A percentile compares a stretch with the other conserved stretches of the same genome.
These are phyloP conservation scores for Draba incana DNA, from an alignment of 345 rosid genomes.

Conservation along the genomic window DNA sequence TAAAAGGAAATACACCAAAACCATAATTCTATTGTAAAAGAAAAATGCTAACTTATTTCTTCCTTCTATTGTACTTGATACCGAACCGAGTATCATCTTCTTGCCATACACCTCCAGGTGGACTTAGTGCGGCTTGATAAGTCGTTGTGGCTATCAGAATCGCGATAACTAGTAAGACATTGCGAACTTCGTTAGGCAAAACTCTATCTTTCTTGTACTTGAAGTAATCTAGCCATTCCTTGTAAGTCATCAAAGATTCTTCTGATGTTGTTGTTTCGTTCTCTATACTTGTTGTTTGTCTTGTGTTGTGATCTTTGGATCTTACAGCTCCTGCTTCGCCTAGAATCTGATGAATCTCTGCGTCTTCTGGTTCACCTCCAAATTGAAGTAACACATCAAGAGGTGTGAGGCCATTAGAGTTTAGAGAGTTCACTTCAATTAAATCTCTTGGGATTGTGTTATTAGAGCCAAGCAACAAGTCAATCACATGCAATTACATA, in stretches of 20 bases:
- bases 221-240: conserved; percentile 37
- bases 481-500: conserved; percentile 28
- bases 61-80: too few relatives aligned
- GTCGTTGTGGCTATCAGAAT: conserved; percentile 46
- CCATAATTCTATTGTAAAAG: too few relatives aligned
- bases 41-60: too few relatives aligned
- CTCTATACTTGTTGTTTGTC: conserved; percentile 8
- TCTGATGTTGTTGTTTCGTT: conserved; percentile 23
- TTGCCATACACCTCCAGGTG: conserved; percentile 51
- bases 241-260: conserved; percentile 31
- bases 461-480: conserved; percentile 32
- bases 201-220: conserved; percentile 30
- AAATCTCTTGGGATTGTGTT: conserved; percentile 9
- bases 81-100: too few relatives aligned
- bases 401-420: conserved; percentile 41
- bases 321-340: conserved; percentile 35
- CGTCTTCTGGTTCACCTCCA: conserved; percentile 41
- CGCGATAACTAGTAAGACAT: conserved; percentile 38
- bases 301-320: conserved; percentile 18
- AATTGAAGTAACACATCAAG: conserved; percentile 31
- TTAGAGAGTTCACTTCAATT: conserved; percentile 38
- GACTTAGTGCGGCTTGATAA: conserved; percentile 46
- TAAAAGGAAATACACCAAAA: too few relatives aligned
- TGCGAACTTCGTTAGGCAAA: conserved; percentile 39
- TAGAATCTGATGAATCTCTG: conserved; percentile 38